Base-by-base conservation (phyloP, 192 early-diverging fungal genomes). In the Anaeromyces robustus region DNA sequence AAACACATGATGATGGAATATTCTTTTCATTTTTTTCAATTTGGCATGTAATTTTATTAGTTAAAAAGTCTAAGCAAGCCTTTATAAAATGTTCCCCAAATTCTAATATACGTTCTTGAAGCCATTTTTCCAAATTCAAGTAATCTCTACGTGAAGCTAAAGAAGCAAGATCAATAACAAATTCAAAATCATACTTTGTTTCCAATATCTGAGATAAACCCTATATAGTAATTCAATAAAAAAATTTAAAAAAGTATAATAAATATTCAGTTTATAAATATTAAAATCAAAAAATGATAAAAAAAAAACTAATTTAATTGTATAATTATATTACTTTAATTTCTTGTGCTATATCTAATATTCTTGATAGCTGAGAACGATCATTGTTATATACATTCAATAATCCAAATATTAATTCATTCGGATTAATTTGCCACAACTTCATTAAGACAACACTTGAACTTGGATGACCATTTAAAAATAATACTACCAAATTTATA, bases 81-180 rank as follows among this genome's bases (percentile, higher is more conserved):
- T 86, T 85, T 52, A 92, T 79, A 86, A 96, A 96, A 17, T 83
- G 31, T 52, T 92, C 89, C n/a, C 90, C 88, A 39, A 90, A 87
- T 12, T 90, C 87, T 12, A 82, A 78, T 17, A 95, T 88, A 30
- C 92, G 91, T 77, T 94, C 94, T 80, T 88, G 89, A 14, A 96
- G 83, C 94, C 94, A 96, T 83, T 94, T 95, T 81, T 95, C 95
- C 2, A 96, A 82, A 79, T 94, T 95, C 7, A 96, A 82, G 78
- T 91, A 93, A 80, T 95, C 93, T 30, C 93, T 85, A 12, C 94
- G 87, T 4, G 92, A 92, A 6, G 95, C 94, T 18, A 96, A 84
- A 0, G 93, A 89, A 30, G 94, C 94, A 28, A 96, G 82, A 78
- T 95, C 95, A 77, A 96, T 93, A 0, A 92, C 80, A 83, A 96